Conservation (phyloP, 1,139 yeast species). For the Saccharomycopsis hybrid region DNA sequence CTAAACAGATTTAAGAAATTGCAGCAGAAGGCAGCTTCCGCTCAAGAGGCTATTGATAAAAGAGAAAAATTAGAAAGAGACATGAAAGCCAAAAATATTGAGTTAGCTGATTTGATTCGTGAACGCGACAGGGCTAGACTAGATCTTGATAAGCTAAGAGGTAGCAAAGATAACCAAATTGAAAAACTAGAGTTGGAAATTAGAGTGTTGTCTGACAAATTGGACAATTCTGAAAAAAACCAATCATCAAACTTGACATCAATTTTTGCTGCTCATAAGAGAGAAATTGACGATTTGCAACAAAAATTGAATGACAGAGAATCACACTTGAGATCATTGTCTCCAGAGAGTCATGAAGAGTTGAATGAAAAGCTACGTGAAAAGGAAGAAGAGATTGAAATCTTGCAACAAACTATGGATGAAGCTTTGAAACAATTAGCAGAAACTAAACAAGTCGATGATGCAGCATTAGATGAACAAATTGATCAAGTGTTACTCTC, state of each 20-base stretch:
- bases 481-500: constrained; percentile 48
- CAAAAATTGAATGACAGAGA: constrained; percentile 33
- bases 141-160: constrained; percentile 69
- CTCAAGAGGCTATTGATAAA: constrained; percentile 84
- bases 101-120: constrained; percentile 80
- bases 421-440: constrained; percentile 59
- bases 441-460: constrained; percentile 48
- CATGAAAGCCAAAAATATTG: constrained; percentile 77
- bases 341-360: constrained; percentile 26
- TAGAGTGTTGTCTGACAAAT: constrained; percentile 53
- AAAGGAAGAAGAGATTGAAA: constrained; percentile 74
- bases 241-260: constrained; percentile 62
- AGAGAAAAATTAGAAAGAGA: constrained; percentile 82
- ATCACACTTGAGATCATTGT: constrained; percentile 22
- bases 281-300: constrained; percentile 42
- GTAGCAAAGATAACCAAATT: constrained; percentile 61
- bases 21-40: constrained; percentile 86
- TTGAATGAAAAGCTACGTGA: constrained; percentile 47
- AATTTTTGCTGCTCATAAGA: constrained; percentile 57
- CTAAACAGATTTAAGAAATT: constrained; percentile 74
- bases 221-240: constrained; percentile 57
- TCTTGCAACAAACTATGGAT: constrained; percentile 74
- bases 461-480: constrained; percentile 46
- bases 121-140: constrained; percentile 87
- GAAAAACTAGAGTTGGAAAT: constrained; percentile 63